These are phyloP conservation scores for Lachnellula arida DNA, from an alignment of 2,329 filamentous ascomycete species.

Conservation along the genomic window DNA sequence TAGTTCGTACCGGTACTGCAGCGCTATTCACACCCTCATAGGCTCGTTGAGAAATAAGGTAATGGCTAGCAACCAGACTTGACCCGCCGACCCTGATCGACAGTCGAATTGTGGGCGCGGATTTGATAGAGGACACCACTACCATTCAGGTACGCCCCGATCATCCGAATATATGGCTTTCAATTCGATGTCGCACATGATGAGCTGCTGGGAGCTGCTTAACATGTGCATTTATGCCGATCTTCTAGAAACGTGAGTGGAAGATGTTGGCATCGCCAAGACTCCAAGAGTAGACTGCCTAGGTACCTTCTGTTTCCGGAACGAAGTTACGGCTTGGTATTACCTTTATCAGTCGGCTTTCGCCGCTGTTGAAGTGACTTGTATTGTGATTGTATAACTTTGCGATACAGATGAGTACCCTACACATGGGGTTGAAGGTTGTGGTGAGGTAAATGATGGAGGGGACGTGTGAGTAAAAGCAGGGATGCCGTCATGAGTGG, in stretches of 20 bases:
- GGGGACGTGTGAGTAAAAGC: neutral
- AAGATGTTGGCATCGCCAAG: neutral
- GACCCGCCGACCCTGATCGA: conserved; percentile 9
- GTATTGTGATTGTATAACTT: neutral
- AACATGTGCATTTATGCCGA: neutral
- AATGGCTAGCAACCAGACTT: neutral
- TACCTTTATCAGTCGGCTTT: neutral
- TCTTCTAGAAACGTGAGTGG: conserved; percentile 9
- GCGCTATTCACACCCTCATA: conserved; percentile 10
- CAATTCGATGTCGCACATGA: conserved; percentile 11
- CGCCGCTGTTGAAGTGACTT: neutral
- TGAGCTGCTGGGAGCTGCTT: neutral
- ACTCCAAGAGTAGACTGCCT: neutral
- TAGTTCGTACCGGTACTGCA: conserved; percentile 3
- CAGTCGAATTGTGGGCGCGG: conserved; percentile 15
- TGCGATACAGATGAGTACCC: neutral
- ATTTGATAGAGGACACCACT: conserved; percentile 3
- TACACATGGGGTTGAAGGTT: neutral
- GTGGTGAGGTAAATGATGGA: neutral
- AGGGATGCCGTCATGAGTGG: neutral
- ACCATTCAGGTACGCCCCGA: conserved; percentile 13
- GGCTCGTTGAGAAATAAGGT: conserved; percentile 7
- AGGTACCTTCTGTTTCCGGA: conserved; percentile 11
- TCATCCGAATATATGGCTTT: neutral
- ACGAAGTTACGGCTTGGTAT: neutral